phyloP scores from a whole-genome alignment of 306 rosid species.

The Datisca glomerata region DNA sequence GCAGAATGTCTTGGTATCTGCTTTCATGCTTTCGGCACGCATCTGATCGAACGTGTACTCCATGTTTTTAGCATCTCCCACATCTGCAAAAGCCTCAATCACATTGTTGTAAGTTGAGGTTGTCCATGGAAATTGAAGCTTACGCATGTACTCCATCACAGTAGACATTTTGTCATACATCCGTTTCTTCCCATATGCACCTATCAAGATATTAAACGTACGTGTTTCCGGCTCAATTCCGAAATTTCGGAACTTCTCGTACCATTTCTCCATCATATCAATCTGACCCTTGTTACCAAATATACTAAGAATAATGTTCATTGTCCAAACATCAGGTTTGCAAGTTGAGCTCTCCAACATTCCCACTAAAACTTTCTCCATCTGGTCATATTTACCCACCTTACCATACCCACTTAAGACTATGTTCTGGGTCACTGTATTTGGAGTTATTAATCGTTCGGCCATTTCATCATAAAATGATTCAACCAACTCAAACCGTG shows the following conservation, averaged over 20 bases:
- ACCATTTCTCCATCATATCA: slow-evolving; percentile 95
- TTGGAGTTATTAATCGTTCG: slow-evolving; percentile 43
- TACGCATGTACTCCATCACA: slow-evolving; percentile 99
- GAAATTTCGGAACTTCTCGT: slow-evolving; percentile 79
- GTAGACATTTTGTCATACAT: slow-evolving; percentile 94
- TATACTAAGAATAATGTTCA: slow-evolving; percentile 81
- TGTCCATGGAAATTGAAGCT: slow-evolving; percentile 92
- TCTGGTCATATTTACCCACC: slow-evolving; percentile 73
- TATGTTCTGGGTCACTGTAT: slow-evolving; percentile 86
- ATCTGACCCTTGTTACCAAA: slow-evolving; percentile 84
- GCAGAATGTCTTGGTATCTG: slow-evolving; percentile 90
- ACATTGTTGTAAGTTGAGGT: slow-evolving; percentile 90
- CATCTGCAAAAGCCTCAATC: slow-evolving; percentile 87
- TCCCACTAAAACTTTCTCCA: slow-evolving; percentile 75
- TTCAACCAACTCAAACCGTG: slow-evolving; percentile 61
- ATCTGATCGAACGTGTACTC: slow-evolving; percentile 91
- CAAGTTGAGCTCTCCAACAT: slow-evolving; percentile 73
- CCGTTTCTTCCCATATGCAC: slow-evolving; percentile 85
- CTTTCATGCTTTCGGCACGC: slow-evolving; percentile 90
- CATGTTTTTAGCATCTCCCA: slow-evolving; percentile 83
- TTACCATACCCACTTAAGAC: slow-evolving; percentile 91
- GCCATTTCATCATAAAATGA: slow-evolving; percentile 66
- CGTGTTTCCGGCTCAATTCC: slow-evolving; percentile 94
- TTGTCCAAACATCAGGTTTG: slow-evolving; percentile 95
- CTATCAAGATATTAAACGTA: slow-evolving; percentile 82